phyloP scores from a whole-genome alignment of 2,329 filamentous ascomycete genomes.

The Lizonia empirigonia region DNA sequence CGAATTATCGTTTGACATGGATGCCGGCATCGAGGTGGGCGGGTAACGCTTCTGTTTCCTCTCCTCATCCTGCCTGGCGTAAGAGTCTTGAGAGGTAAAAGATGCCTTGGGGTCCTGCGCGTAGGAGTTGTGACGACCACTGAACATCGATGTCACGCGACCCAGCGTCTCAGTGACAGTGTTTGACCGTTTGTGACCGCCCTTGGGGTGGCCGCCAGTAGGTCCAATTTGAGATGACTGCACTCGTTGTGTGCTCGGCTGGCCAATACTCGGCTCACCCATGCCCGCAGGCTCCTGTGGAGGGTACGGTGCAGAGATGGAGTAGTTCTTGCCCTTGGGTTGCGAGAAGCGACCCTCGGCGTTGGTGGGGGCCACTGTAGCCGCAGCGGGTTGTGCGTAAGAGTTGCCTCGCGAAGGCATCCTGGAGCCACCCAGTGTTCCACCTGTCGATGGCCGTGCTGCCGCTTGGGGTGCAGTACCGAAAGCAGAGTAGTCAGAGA shows the following conservation, averaged over 20 bases:
- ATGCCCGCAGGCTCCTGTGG: slow-evolving; percentile 51
- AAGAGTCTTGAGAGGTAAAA: slow-evolving; percentile 54
- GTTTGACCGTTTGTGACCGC: slow-evolving; percentile 68
- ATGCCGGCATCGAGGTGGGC: slow-evolving; percentile 86
- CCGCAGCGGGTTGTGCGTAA: slow-evolving; percentile 87
- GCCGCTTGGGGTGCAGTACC: slow-evolving; percentile 50
- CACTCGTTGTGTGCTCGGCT: slow-evolving; percentile 61
- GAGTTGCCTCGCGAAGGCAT: slow-evolving; percentile 75
- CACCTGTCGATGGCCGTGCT: slow-evolving; percentile 76
- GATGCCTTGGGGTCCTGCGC: slow-evolving; percentile 38
- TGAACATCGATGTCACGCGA: slow-evolving; percentile 80
- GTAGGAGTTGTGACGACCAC: slow-evolving; percentile 54
- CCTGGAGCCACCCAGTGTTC: slow-evolving; percentile 67
- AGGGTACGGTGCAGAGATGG: slow-evolving; percentile 70
- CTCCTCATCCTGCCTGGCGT: slow-evolving; percentile 45
- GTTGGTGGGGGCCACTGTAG: slow-evolving; percentile 85
- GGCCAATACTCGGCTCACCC: slow-evolving; percentile 60
- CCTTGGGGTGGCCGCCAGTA: slow-evolving; percentile 28
- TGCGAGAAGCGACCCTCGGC: slow-evolving; percentile 90
- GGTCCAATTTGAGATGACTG: slow-evolving; percentile 56
- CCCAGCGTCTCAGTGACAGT: slow-evolving; percentile 76
- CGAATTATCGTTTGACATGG: slow-evolving; percentile 65
- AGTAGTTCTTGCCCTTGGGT: slow-evolving; percentile 69
- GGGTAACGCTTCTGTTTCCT: slow-evolving; percentile 78
- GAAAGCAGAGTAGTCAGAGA: slow-evolving; percentile 53